Percentiles rank a stretch among this genome's conserved stretches.
These are phyloP conservation scores for Pythium rishiriense DNA, from an alignment of 352 stramenopile species.

Conservation along the genomic window DNA sequence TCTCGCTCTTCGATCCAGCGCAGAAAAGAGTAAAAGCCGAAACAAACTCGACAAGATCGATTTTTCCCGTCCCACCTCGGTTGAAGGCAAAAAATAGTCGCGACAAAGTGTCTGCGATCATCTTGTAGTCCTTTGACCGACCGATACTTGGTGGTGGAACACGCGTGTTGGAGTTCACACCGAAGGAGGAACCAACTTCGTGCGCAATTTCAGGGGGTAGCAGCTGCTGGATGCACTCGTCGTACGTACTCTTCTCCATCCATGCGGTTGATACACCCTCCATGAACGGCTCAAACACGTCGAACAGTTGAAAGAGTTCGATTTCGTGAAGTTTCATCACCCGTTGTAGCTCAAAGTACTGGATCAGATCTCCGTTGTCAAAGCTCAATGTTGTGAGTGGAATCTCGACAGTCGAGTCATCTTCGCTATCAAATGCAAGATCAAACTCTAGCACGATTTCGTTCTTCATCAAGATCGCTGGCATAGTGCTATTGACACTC, in stretches of 20 bases:
- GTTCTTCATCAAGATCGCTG: conserved; percentile 77
- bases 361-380: conserved; percentile 82
- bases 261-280: conserved; percentile 42
- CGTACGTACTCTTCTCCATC: conserved; percentile 84
- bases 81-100: conserved; percentile 89
- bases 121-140: conserved; percentile 69
- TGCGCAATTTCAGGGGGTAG: conserved; percentile 51
- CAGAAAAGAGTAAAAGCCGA: conserved; percentile 93
- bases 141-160: conserved; percentile 62
- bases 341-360: conserved; percentile 79
- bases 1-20: conserved; percentile 95
- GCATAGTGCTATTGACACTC: conserved; percentile 61
- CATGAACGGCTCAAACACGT: conserved; percentile 78
- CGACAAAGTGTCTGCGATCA: conserved; percentile 72
- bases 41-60: conserved; percentile 91
- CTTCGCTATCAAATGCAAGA: conserved; percentile 61
- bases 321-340: conserved; percentile 74
- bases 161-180: conserved; percentile 57
- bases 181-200: conserved; percentile 62
- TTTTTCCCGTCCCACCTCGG: conserved; percentile 77
- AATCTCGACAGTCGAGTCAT: conserved; percentile 63
- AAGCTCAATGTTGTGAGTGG: conserved; percentile 73
- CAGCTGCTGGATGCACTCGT: conserved; percentile 65
- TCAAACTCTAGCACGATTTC: conserved; percentile 86
- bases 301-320: conserved; percentile 61